These are phyloP conservation scores for Phanerodontia chrysosporium DNA, from an alignment of 768 basidiomycete species.

Conservation along the genomic window DNA sequence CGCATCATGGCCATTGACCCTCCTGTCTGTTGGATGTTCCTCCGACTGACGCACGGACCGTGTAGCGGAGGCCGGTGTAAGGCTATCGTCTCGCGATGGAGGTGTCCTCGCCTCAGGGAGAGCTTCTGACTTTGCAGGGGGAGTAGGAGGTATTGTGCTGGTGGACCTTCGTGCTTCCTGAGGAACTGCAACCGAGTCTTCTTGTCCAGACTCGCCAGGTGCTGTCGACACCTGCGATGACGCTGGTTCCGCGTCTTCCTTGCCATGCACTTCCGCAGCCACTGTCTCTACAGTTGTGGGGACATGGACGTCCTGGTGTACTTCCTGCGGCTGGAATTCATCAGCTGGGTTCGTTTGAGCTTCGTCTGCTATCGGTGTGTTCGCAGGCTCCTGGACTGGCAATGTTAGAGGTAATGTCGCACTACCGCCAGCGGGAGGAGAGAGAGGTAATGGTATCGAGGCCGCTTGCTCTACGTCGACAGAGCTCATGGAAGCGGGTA, in stretches of 20 bases:
- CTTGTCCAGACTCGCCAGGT: background rate
- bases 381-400: background rate
- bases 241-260: background rate
- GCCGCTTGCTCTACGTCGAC: constrained; percentile 17
- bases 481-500: constrained; percentile 17
- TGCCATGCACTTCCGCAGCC: background rate
- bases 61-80: constrained; percentile 14
- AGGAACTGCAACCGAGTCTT: background rate
- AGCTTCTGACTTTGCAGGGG: constrained; percentile 19
- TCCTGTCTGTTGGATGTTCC: constrained; percentile 12
- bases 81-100: constrained; percentile 21
- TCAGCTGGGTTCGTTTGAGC: background rate
- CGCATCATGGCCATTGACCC: constrained; percentile 14
- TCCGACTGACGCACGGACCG: constrained; percentile 9
- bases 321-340: background rate
- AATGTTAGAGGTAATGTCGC: constrained; percentile 2
- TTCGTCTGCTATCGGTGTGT: constrained; percentile 19
- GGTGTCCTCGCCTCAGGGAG: constrained; percentile 13
- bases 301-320: background rate
- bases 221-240: constrained; percentile 7
- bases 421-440: constrained; percentile 20
- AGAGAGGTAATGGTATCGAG: constrained; percentile 22
- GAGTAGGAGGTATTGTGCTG: constrained; percentile 18
- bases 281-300: background rate
- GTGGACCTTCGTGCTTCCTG: background rate